Evolutionary conservation across 768 basidiomycete species (phyloP).

Genomic region (Sarcodon aspratus): DNA sequence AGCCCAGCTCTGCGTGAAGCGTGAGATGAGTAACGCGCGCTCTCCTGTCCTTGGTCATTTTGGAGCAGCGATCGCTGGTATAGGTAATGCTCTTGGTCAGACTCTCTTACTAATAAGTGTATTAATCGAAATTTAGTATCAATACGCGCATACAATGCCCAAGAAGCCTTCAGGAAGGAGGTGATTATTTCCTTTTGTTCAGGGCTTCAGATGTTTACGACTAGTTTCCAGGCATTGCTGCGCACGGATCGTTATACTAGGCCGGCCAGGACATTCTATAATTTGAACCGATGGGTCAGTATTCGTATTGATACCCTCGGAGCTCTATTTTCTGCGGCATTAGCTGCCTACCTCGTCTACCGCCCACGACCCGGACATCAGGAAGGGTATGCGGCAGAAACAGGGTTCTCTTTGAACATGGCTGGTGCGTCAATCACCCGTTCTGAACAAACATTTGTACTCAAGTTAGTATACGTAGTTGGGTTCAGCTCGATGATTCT

Average conservation of each 20-base stretch:
- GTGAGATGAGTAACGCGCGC: slow-evolving; percentile 40
- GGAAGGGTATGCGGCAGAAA: slow-evolving; percentile 22
- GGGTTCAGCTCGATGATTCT: slow-evolving; percentile 47
- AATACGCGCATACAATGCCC: slow-evolving; percentile 46
- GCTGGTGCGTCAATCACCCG: slow-evolving; percentile 18
- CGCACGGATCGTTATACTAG: slow-evolving; percentile 38
- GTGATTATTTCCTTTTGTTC: slow-evolving; percentile 15
- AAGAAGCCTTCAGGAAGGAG: slow-evolving; percentile 29
- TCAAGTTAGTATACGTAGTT: slow-evolving; percentile 16
- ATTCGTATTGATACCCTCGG: slow-evolving; percentile 46
- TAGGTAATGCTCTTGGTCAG: slow-evolving; percentile 18
- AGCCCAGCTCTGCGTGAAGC: slow-evolving; percentile 44
- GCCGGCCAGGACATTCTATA: slow-evolving; percentile 31
- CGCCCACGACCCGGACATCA: slow-evolving; percentile 19
- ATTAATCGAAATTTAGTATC: slow-evolving; percentile 19
- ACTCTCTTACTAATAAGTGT: neutral
- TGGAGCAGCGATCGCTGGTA: slow-evolving; percentile 37
- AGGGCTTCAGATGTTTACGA: too few relatives aligned
- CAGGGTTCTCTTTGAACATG: slow-evolving; percentile 29
- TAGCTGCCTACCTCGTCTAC: slow-evolving; percentile 45
- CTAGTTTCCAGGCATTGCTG: neutral
- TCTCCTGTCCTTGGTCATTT: slow-evolving; percentile 40
- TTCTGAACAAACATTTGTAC: neutral
- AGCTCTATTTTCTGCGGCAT: slow-evolving; percentile 34
- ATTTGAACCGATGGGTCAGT: slow-evolving; percentile 39